Evolutionary conservation across 352 stramenopile species (phyloP).

Genomic region (Pythium sp.): DNA sequence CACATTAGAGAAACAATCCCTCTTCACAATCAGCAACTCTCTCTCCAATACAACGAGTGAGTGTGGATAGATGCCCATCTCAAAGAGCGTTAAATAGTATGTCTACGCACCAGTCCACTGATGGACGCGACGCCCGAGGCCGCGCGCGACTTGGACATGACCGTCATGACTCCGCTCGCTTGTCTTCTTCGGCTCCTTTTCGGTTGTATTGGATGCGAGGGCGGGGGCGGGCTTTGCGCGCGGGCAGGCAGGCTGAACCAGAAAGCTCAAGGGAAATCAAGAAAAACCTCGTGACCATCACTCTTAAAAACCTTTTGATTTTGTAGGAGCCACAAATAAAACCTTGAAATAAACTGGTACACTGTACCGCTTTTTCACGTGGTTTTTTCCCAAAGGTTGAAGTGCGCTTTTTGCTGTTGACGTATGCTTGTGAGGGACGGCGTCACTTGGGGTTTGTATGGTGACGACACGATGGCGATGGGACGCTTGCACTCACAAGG

Average conservation of each 20-base stretch:
- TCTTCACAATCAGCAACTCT: background rate
- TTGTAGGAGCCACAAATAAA: background rate
- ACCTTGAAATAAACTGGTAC: background rate
- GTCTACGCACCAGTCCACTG: conserved; percentile 36
- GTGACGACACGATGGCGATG: background rate
- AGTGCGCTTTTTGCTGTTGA: background rate
- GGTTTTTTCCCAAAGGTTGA: background rate
- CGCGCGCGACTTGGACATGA: conserved; percentile 56
- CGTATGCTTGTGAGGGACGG: background rate
- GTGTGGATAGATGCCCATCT: background rate
- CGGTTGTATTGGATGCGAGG: background rate
- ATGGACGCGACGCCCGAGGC: conserved; percentile 40
- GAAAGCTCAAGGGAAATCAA: background rate
- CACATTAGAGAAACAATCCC: background rate
- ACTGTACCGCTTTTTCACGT: background rate
- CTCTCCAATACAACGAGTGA: background rate
- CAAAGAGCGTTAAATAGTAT: background rate
- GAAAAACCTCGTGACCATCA: background rate
- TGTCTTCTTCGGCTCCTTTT: background rate
- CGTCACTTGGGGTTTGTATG: background rate
- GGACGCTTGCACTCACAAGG: background rate
- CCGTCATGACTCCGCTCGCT: conserved; percentile 31
- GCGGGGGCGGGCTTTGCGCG: background rate
- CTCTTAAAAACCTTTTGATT: background rate
- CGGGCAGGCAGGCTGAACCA: background rate